Conservation (phyloP, 1,284 basidiomycete genomes). For the Lentinula novae-zelandiae region DNA sequence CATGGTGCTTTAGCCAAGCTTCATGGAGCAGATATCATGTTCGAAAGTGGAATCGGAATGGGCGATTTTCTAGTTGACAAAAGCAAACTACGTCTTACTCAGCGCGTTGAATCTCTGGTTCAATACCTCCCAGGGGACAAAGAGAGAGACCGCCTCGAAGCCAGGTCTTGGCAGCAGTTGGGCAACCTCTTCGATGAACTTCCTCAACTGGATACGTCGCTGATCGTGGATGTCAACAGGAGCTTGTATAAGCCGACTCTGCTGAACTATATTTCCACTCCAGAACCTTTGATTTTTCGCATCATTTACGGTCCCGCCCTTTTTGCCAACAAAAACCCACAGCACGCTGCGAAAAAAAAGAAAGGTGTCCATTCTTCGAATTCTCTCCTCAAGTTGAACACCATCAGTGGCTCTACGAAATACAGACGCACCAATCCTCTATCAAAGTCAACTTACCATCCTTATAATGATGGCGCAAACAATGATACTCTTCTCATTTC, state of each 20-base stretch:
- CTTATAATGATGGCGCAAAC: neutral
- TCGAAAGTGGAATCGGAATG: neutral
- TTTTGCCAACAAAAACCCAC: too few species aligned
- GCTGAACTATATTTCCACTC: neutral
- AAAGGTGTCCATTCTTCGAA: too few species aligned
- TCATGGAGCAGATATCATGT: slow-evolving; percentile 2
- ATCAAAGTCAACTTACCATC: neutral
- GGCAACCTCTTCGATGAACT: neutral
- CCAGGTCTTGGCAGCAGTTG: neutral
- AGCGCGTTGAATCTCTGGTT: neutral
- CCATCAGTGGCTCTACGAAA: too few species aligned
- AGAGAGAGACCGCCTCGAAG: neutral
- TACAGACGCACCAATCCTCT: too few species aligned
- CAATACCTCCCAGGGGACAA: neutral
- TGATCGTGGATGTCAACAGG: too few species aligned
- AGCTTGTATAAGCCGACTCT: neutral
- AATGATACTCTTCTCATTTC: neutral
- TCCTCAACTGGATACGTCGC: neutral
- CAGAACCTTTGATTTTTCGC: neutral
- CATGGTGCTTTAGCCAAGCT: slow-evolving; percentile 4
- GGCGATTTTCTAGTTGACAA: slow-evolving; percentile 7
- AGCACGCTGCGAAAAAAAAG: neutral
- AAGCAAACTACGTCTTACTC: slow-evolving; percentile 6
- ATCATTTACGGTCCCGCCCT: too few species aligned
- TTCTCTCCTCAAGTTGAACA: too few species aligned